These are phyloP conservation scores for Solioccasus polychromus DNA, from an alignment of 768 basidiomycete species.

Conservation along the genomic window DNA sequence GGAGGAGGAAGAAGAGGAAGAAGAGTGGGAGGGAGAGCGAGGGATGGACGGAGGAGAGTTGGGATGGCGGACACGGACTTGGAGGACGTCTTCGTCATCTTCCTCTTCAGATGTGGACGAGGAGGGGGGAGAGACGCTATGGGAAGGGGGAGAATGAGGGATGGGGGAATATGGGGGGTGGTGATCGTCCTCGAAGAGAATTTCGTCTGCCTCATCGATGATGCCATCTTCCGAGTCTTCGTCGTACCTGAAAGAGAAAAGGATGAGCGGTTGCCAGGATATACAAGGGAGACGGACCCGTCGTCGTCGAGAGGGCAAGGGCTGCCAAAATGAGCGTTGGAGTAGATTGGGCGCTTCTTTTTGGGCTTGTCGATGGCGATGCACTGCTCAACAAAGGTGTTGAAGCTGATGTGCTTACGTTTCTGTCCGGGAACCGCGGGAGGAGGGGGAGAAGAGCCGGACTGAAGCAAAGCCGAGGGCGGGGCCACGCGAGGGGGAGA, in stretches of 20 bases:
- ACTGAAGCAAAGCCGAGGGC: constrained; percentile 9
- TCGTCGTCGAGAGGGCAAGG: constrained; percentile 48
- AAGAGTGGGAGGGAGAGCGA: constrained; percentile 40
- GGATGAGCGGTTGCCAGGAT: neutral
- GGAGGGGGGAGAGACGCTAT: constrained; percentile 25
- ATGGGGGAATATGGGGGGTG: constrained; percentile 20
- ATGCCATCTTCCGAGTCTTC: constrained; percentile 62
- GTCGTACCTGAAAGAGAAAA: constrained; percentile 50
- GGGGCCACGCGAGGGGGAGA: constrained; percentile 64
- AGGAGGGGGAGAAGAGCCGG: constrained; percentile 18
- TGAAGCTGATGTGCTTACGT: constrained; percentile 94
- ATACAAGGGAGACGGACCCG: constrained; percentile 45
- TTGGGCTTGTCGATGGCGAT: constrained; percentile 84
- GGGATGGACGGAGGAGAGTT: constrained; percentile 23
- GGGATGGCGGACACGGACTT: constrained; percentile 51
- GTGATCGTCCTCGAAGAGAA: constrained; percentile 28
- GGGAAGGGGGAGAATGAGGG: constrained; percentile 21
- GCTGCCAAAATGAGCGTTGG: constrained; percentile 25
- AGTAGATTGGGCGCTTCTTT: constrained; percentile 20
- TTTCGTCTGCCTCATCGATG: constrained; percentile 47
- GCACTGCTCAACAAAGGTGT: constrained; percentile 96
- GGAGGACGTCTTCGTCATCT: constrained; percentile 55
- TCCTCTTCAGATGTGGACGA: constrained; percentile 38
- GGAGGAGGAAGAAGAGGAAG: constrained; percentile 23
- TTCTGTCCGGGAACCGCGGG: constrained; percentile 34